Base-by-base conservation (phyloP, 768 basidiomycete genomes). In the Auriscalpium vulgare region DNA sequence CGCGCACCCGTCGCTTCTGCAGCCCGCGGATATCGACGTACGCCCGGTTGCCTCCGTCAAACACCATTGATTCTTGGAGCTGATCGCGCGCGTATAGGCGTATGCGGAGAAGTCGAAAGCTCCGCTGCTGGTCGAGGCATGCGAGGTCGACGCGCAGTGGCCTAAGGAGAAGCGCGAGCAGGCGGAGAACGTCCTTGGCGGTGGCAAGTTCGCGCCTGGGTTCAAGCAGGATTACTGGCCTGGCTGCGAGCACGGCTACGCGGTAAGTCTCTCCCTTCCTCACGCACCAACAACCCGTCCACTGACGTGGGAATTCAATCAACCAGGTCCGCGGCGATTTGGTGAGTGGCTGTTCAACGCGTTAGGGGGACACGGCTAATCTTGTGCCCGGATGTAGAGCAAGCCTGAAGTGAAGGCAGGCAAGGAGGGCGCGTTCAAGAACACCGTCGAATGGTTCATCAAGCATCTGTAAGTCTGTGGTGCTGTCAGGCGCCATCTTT, bases 1-100 rank as follows among this genome's bases (percentile, higher is more conserved):
- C 44, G 55, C 74, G 1, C 82, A 83, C 62, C 82, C 81, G 0
- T 79, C 79, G 5, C 61, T 72, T 2, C 66, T 79, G 36, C 36
- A 70, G 21, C 71, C 72, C 4, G 63, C 64, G 8, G 75, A 76
- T 59, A 62, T 78, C n/a, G 69, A 78, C 62, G 71, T 70, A 53
- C 23, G 60, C 51, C n/a, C 29, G 17, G 38, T 29, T 29, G 7
- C 29, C 29, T 29, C 29, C 29, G 29, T 29, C 29, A 29, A 29
- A 29, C 29, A 29, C 4, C 37, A 34, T 10, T 23, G 23, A 13
- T 35, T 21, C 10, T 50, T 16, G 13, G 29, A 29, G 29, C 29
- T 29, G 29, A 29, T 29, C 29, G 29, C 29, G 29, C 34, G 14
- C 8, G 13, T 37, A 4, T 53, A 75, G 73, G 63, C 59, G 61